Evolutionary conservation across 805 yeast genomes (phyloP), one percentile per base, ranked within the genome.

Genomic region (Starmerella stigmatis): DNA sequence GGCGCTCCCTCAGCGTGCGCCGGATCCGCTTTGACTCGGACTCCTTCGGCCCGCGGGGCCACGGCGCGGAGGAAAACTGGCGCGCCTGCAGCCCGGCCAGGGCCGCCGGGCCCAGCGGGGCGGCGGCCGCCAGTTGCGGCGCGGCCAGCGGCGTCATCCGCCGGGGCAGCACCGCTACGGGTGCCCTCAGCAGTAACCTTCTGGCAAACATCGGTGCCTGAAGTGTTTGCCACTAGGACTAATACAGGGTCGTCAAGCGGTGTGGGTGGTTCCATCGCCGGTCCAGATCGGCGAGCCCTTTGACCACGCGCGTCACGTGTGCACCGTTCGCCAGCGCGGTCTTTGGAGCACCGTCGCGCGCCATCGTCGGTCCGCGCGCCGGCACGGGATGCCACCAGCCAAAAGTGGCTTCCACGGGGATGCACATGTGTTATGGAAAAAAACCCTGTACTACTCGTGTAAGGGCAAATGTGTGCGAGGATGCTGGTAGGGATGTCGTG

Each of bases 11-110:
- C 30, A 47, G 41, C 13, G 27, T 7, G 23, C 48, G 38, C 20
- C 43, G 47, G 16, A 47, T 37, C 16, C 50, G 47, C 13, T 39
- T 33, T 19, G 45, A 31, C 13, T 44, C 32, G n/a, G 41, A 22
- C 20, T 33, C 50, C 29, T 25, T 36, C 15, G 40, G 15, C 30
- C 40, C 40, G 23, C 22, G 28, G 6, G 38, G 29, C 12, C 29
- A 10, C 7, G 38, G 38, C 19, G 13, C 20, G 11, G 38, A 34
- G 29, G 38, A 28, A n/a, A 34, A 34, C 19, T n/a, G 20, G 29
- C 38, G 38, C 16, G 38, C 29, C 17, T n/a, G 27, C 38, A n/a
- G n/a, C n/a, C n/a, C 27, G 9, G 3, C 9, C 38, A n/a, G 2
- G 8, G 20, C 19, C 28, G 16, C 27, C 21, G 25, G 33, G 33